phyloP scores from a whole-genome alignment of 202 grass and related monocot genomes.

The Hordeum pubiflorum region DNA sequence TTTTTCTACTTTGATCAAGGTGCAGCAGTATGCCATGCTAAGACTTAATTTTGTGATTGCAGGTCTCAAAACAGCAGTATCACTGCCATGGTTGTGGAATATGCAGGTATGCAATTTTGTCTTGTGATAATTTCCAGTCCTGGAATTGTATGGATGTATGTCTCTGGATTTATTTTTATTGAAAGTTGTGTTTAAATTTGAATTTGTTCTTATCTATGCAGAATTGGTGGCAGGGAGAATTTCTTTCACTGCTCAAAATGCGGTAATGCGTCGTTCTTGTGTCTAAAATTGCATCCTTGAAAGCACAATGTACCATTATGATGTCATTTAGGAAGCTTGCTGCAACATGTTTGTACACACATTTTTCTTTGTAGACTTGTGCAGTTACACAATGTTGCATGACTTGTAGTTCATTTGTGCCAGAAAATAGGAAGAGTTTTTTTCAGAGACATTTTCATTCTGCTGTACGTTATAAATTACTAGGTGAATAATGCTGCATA shows the following conservation, averaged over 20 bases:
- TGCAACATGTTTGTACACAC: not conserved
- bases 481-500: not conserved
- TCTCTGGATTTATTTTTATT: not conserved
- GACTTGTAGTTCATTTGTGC: not conserved
- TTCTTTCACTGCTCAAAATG: conserved; percentile 94
- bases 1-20: conserved; percentile 2
- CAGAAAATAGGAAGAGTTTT: not conserved
- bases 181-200: conserved; percentile 7
- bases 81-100: conserved; percentile 90
- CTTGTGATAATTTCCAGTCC: not conserved
- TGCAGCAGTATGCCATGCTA: not conserved
- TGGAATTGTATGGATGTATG: not conserved
- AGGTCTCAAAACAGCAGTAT: conserved; percentile 92
- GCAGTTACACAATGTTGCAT: not conserved
- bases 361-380: not conserved
- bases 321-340: not conserved
- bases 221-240: conserved; percentile 83
- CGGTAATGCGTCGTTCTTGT: conserved; percentile 39
- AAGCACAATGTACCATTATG: not conserved
- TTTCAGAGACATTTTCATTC: not conserved
- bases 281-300: conserved; percentile 13
- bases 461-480: not conserved
- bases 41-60: conserved; percentile 20
- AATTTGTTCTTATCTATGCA: conserved; percentile 20
- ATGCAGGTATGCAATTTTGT: conserved; percentile 53